A percentile compares a stretch with the other conserved stretches of the same genome.
These are phyloP conservation scores for Phlebiopsis flavidoalba DNA, from an alignment of 768 basidiomycete species.

Conservation along the genomic window DNA sequence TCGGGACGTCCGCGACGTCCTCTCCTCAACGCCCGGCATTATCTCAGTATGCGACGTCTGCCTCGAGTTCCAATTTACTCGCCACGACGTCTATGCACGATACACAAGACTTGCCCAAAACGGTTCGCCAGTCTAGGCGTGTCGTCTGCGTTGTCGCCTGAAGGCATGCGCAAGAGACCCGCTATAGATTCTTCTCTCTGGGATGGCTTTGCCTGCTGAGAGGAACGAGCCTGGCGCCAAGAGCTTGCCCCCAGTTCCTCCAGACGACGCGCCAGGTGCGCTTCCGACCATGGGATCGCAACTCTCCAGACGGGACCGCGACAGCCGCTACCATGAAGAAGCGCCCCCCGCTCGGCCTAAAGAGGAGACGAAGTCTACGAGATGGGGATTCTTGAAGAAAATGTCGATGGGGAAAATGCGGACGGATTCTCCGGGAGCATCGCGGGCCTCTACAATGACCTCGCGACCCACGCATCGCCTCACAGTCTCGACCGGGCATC, in stretches of 20 bases:
- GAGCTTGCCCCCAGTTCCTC: slow-evolving; percentile 12
- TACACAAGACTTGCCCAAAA: slow-evolving; percentile 37
- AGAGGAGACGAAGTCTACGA: slow-evolving; percentile 60
- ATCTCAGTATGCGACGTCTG: slow-evolving; percentile 53
- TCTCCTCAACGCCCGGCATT: slow-evolving; percentile 37
- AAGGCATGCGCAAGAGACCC: slow-evolving; percentile 33
- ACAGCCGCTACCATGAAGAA: slow-evolving; percentile 7
- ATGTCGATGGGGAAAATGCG: slow-evolving; percentile 97
- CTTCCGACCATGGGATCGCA: slow-evolving; percentile 11
- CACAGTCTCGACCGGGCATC: slow-evolving; percentile 12
- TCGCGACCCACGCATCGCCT: slow-evolving; percentile 17
- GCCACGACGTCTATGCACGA: slow-evolving; percentile 31
- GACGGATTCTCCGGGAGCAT: slow-evolving; percentile 42
- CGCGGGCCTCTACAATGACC: slow-evolving; percentile 34
- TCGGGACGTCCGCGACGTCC: slow-evolving; percentile 22
- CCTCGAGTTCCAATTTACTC: slow-evolving; percentile 65
- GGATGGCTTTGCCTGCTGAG: slow-evolving; percentile 42
- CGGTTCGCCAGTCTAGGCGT: slow-evolving; percentile 69
- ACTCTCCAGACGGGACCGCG: slow-evolving; percentile 6
- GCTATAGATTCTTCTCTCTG: slow-evolving; percentile 40
- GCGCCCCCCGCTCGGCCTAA: slow-evolving; percentile 14
- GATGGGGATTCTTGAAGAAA: slow-evolving; percentile 96
- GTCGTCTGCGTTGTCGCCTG: slow-evolving; percentile 34
- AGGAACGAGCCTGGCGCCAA: slow-evolving; percentile 17
- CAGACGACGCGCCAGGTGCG: slow-evolving; percentile 11